Evolutionary conservation across 768 basidiomycete genomes (phyloP).

Genomic region (Tephrocybe sp.): DNA sequence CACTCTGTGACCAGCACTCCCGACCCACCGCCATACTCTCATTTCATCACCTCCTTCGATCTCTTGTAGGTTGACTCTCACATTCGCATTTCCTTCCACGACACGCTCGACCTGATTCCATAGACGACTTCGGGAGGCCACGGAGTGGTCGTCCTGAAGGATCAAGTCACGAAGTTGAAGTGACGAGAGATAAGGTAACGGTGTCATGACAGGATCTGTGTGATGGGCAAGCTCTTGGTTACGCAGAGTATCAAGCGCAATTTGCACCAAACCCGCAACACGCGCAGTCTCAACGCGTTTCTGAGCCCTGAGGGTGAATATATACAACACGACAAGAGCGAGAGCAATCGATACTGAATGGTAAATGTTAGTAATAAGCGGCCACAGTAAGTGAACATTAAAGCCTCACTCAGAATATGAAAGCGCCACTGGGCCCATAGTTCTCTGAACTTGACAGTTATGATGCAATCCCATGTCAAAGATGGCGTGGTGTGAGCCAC

Average conservation of each 20-base stretch:
- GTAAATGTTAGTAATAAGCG: too few relatives aligned
- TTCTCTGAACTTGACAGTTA: constrained; percentile 66
- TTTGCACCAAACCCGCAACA: constrained; percentile 73
- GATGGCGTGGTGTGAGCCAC: constrained; percentile 71
- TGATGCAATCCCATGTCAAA: constrained; percentile 64
- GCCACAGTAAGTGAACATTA: constrained; percentile 18
- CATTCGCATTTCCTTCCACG: constrained; percentile 90
- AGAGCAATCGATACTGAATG: too few relatives aligned
- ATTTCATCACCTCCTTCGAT: constrained; percentile 83
- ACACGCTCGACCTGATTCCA: constrained; percentile 85
- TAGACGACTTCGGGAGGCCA: constrained; percentile 58
- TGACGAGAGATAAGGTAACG: constrained; percentile 79
- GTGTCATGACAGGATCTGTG: constrained; percentile 73
- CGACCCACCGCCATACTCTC: constrained; percentile 92
- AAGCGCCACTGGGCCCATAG: constrained; percentile 70
- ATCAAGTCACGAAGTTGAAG: constrained; percentile 87
- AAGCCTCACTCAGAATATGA: constrained; percentile 53
- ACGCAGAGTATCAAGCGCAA: constrained; percentile 76
- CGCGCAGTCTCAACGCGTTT: constrained; percentile 61
- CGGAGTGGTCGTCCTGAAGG: constrained; percentile 78
- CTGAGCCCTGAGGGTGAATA: constrained; percentile 30
- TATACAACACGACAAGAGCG: too few relatives aligned
- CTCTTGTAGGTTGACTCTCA: constrained; percentile 82
- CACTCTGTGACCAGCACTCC: constrained; percentile 38
- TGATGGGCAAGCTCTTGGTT: constrained; percentile 84